phyloP scores from a whole-genome alignment of 148 eudicot species.

The Dianthus caryophyllus region DNA sequence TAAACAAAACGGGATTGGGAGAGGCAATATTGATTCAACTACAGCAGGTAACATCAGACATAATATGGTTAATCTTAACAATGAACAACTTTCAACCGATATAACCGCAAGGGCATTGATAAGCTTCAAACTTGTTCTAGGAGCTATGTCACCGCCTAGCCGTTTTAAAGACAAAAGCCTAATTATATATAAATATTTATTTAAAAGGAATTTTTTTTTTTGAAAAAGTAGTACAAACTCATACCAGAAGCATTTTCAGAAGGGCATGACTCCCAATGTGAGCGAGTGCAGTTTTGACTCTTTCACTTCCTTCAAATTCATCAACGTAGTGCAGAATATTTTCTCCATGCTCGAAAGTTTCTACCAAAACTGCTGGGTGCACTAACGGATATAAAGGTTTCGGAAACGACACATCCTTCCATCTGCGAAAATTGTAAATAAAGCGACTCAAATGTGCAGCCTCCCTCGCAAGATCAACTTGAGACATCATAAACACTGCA shows the following conservation, averaged over 20 bases:
- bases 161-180: background rate
- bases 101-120: background rate
- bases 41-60: too few species aligned
- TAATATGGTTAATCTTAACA: background rate
- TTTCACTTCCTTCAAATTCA: slow-evolving; percentile 58
- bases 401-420: slow-evolving; percentile 89
- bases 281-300: slow-evolving; percentile 67
- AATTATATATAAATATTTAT: background rate
- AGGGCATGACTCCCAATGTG: slow-evolving; percentile 94
- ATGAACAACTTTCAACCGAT: background rate
- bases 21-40: background rate
- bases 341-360: slow-evolving; percentile 87
- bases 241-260: slow-evolving; percentile 91
- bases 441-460: slow-evolving; percentile 90
- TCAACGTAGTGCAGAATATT: slow-evolving; percentile 78
- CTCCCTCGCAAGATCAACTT: slow-evolving; percentile 90
- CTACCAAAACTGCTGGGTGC: slow-evolving; percentile 93
- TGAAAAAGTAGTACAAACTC: slow-evolving; percentile 56
- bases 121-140: background rate
- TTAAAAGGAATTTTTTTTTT: too few species aligned
- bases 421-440: slow-evolving; percentile 77
- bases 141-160: background rate
- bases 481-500: slow-evolving; percentile 94
- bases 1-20: background rate
- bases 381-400: slow-evolving; percentile 89